Conservation (phyloP, 306 rosid species). For the Rubus parviflorus region DNA sequence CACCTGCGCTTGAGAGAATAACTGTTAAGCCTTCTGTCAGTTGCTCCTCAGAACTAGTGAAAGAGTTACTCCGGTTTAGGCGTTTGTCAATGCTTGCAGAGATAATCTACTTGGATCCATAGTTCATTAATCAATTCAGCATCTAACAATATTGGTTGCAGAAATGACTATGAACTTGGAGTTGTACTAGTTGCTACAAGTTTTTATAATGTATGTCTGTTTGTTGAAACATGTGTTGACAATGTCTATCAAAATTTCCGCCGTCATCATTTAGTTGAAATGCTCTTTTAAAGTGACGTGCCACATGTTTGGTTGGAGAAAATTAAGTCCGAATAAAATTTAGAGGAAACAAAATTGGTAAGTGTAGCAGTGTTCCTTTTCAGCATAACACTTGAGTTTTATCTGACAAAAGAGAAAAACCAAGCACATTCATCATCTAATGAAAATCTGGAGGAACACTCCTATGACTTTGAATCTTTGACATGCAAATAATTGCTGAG, state of each 20-base stretch:
- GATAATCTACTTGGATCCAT: constrained; percentile 41
- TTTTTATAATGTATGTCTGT: no score
- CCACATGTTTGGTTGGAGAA: not conserved
- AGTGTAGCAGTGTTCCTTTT: no score
- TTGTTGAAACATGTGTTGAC: not conserved
- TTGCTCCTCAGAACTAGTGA: constrained; percentile 29
- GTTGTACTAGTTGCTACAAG: no score
- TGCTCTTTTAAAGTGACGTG: not conserved
- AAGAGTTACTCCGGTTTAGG: constrained; percentile 44
- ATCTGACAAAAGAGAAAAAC: no score
- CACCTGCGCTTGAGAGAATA: constrained; percentile 53
- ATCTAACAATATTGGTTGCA: not conserved
- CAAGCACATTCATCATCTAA: no score
- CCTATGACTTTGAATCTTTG: not conserved
- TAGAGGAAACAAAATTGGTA: no score
- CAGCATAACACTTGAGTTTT: no score
- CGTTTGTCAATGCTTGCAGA: constrained; percentile 48
- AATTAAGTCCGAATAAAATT: no score
- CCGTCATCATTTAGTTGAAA: not conserved
- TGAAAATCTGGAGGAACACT: not conserved
- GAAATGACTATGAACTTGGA: no score
- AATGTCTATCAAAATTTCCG: not conserved
- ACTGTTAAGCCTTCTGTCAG: constrained; percentile 32
- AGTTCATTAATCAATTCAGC: not conserved
- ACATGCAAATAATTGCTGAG: no score